phyloP scores from a whole-genome alignment of 495 filamentous ascomycete species.

The Articulospora tetracladia region DNA sequence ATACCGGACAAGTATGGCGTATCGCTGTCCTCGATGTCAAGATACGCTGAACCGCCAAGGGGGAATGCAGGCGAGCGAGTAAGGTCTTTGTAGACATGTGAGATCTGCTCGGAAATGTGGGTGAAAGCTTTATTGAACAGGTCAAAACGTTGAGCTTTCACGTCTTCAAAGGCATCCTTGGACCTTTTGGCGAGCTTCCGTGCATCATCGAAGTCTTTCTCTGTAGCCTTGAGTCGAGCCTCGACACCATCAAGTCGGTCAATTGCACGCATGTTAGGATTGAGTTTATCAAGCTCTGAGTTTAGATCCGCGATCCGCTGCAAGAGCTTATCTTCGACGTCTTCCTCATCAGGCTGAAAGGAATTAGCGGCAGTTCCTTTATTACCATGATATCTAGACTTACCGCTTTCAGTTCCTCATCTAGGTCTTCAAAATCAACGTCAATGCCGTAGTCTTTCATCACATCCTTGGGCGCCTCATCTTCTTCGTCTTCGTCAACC shows the following conservation, averaged over 20 bases:
- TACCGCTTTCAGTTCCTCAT: constrained; percentile 80
- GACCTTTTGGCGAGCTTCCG: constrained; percentile 66
- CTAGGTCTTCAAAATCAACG: constrained; percentile 78
- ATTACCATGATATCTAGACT: constrained; percentile 25
- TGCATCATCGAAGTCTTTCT: constrained; percentile 85
- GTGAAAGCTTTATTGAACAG: constrained; percentile 92
- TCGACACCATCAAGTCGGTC: constrained; percentile 87
- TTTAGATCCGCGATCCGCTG: constrained; percentile 72
- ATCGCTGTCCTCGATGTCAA: constrained; percentile 86
- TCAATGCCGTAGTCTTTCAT: constrained; percentile 90
- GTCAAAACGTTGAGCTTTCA: constrained; percentile 79
- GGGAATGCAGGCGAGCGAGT: constrained; percentile 82
- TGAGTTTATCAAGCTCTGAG: constrained; percentile 82
- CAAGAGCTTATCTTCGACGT: constrained; percentile 72
- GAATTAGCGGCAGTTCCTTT: not conserved
- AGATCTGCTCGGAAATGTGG: constrained; percentile 94
- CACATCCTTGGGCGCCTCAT: constrained; percentile 37
- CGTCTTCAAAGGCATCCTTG: constrained; percentile 74
- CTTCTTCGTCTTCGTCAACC: constrained; percentile 63
- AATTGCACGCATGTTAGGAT: constrained; percentile 92
- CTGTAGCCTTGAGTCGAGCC: constrained; percentile 75
- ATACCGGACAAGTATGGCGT: constrained; percentile 87
- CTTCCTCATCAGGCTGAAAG: constrained; percentile 59
- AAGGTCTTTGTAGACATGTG: constrained; percentile 88
- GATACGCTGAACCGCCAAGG: constrained; percentile 88